These are phyloP conservation scores for Dendryphion nanum DNA, from an alignment of 2,329 filamentous ascomycete genomes.

Conservation along the genomic window DNA sequence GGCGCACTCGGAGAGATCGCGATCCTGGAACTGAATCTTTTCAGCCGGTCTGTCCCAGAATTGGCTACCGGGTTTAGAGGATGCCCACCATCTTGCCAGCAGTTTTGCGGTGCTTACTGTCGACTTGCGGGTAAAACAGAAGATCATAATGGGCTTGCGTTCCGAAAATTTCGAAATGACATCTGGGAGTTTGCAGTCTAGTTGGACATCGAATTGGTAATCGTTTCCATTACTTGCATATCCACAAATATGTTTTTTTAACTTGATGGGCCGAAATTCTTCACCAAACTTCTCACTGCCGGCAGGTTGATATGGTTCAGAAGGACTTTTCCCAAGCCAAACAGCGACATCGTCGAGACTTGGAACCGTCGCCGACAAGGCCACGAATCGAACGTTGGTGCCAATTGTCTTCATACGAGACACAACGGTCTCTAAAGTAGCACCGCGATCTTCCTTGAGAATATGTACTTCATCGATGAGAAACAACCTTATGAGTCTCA, in stretches of 20 bases:
- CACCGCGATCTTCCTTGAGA: constrained; percentile 74
- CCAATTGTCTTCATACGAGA: constrained; percentile 84
- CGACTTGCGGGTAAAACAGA: constrained; percentile 75
- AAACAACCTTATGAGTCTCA: constrained; percentile 74
- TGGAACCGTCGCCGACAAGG: constrained; percentile 79
- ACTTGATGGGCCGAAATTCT: constrained; percentile 73
- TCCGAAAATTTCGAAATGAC: constrained; percentile 66
- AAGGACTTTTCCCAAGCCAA: constrained; percentile 71
- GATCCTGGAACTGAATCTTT: constrained; percentile 53
- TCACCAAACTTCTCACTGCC: constrained; percentile 70
- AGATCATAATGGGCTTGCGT: constrained; percentile 76
- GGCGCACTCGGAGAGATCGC: constrained; percentile 58
- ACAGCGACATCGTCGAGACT: constrained; percentile 77
- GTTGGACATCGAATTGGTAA: constrained; percentile 70
- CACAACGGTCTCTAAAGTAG: constrained; percentile 78
- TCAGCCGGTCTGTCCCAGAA: constrained; percentile 63
- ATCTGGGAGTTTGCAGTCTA: constrained; percentile 64
- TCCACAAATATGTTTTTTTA: constrained; percentile 75
- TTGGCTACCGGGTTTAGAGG: constrained; percentile 50
- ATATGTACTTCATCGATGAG: constrained; percentile 89
- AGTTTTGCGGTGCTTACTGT: constrained; percentile 66
- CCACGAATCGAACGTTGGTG: constrained; percentile 73
- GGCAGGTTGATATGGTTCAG: constrained; percentile 62
- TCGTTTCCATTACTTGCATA: constrained; percentile 65
- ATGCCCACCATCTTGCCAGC: constrained; percentile 65